Evolutionary conservation across 2,329 filamentous ascomycete genomes (phyloP).

Genomic region (Plectosphaerella cucumerina): DNA sequence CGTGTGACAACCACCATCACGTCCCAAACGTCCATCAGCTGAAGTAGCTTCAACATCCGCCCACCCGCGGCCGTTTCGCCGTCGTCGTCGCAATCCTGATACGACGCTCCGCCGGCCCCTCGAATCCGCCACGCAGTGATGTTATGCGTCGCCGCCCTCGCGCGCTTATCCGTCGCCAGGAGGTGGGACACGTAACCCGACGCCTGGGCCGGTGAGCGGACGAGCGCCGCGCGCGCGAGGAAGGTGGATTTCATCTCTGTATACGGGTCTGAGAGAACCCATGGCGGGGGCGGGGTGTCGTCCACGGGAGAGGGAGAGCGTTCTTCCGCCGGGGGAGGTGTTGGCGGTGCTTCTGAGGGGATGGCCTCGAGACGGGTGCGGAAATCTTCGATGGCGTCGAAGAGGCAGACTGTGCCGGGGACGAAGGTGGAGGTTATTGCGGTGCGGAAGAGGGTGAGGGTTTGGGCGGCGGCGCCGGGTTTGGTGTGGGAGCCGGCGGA

Average conservation of each 20-base stretch:
- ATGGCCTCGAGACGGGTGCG: slow-evolving; percentile 9
- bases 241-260: slow-evolving; percentile 87
- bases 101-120: slow-evolving; percentile 48
- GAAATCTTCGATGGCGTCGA: slow-evolving; percentile 81
- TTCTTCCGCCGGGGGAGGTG: not conserved
- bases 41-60: slow-evolving; percentile 82
- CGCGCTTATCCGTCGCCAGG: slow-evolving; percentile 76
- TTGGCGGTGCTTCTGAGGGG: slow-evolving; percentile 6
- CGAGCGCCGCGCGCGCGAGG: slow-evolving; percentile 69
- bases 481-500: slow-evolving; percentile 65
- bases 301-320: slow-evolving; percentile 14
- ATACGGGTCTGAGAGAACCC: slow-evolving; percentile 70
- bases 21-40: slow-evolving; percentile 92
- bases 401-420: slow-evolving; percentile 77
- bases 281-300: slow-evolving; percentile 34
- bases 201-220: slow-evolving; percentile 68
- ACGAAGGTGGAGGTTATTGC: slow-evolving; percentile 65
- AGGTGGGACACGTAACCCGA: slow-evolving; percentile 69
- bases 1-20: slow-evolving; percentile 88
- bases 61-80: slow-evolving; percentile 90
- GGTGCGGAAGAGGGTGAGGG: slow-evolving; percentile 65
- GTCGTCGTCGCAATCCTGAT: slow-evolving; percentile 94
- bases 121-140: slow-evolving; percentile 91
- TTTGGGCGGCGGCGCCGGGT: slow-evolving; percentile 67
- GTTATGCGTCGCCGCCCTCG: slow-evolving; percentile 87